Percentiles rank a stretch among this genome's conserved stretches.
phyloP scores from a whole-genome alignment of 2,329 filamentous ascomycete species.

The Aspergillus pseudoviridinutans region DNA sequence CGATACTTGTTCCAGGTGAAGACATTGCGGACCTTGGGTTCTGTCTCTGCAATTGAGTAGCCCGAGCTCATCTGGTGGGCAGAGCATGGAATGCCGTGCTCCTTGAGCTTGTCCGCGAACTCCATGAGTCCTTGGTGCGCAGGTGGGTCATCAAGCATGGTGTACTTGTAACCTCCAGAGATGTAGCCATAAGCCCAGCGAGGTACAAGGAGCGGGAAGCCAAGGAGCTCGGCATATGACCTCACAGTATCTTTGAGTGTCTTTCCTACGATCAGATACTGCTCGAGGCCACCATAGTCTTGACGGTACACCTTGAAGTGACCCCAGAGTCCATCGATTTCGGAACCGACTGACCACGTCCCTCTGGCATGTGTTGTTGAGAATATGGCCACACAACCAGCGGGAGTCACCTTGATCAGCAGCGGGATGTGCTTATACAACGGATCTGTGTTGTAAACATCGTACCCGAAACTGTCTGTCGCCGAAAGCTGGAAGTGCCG shows the following conservation, averaged over 20 bases:
- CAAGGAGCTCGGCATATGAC: constrained; percentile 64
- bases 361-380: constrained; percentile 64
- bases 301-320: constrained; percentile 71
- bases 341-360: constrained; percentile 63
- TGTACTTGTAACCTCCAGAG: constrained; percentile 63
- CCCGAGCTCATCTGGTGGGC: constrained; percentile 70
- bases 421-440: constrained; percentile 74
- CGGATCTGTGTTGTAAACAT: constrained; percentile 66
- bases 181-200: constrained; percentile 72
- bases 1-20: constrained; percentile 68
- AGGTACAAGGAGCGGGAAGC: constrained; percentile 64
- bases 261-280: constrained; percentile 64
- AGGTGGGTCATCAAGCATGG: constrained; percentile 53
- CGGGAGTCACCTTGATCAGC: constrained; percentile 62
- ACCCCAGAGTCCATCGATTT: constrained; percentile 74
- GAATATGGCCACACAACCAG: constrained; percentile 64
- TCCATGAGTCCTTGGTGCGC: constrained; percentile 56
- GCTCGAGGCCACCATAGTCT: constrained; percentile 66
- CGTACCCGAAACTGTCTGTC: constrained; percentile 71
- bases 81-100: constrained; percentile 66
- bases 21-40: constrained; percentile 67
- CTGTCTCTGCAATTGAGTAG: constrained; percentile 63
- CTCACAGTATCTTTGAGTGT: constrained; percentile 64
- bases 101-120: constrained; percentile 58
- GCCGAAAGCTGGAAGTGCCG: constrained; percentile 63